Conservation (phyloP, 1,284 basidiomycete species). For the Ganoderma meredithae region DNA sequence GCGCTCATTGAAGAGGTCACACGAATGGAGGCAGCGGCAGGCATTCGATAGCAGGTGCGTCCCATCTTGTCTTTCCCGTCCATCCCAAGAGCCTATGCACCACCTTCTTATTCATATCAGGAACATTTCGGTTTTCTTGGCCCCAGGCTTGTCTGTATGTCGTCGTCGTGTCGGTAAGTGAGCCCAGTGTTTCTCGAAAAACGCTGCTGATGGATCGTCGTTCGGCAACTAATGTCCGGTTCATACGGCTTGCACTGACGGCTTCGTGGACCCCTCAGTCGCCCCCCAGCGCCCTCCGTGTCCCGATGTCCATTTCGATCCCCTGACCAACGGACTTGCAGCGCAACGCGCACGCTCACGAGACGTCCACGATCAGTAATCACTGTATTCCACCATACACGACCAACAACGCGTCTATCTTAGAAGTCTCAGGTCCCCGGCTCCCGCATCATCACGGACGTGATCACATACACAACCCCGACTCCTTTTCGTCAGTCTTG, state of each 20-base stretch:
- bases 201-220: not conserved
- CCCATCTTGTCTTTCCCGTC: not conserved
- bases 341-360: not conserved
- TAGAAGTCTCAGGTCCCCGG: not conserved
- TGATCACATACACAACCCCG: not conserved
- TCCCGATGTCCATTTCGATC: not conserved
- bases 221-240: not conserved
- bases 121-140: not conserved
- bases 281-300: not conserved
- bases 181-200: not conserved
- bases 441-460: not conserved
- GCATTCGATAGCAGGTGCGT: slow-evolving; percentile 39
- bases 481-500: not conserved
- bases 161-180: not conserved
- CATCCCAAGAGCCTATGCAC: slow-evolving; percentile 4
- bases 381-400: not conserved
- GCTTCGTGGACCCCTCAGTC: not conserved
- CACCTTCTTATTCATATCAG: not conserved
- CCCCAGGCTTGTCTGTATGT: not conserved
- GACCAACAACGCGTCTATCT: not conserved
- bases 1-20: slow-evolving; percentile 69
- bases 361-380: not conserved
- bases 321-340: slow-evolving; percentile 1
- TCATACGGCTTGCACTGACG: not conserved
- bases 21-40: slow-evolving; percentile 67